These are phyloP conservation scores for Penicillium sp. DNA, from an alignment of 2,329 filamentous ascomycete genomes.

Conservation along the genomic window DNA sequence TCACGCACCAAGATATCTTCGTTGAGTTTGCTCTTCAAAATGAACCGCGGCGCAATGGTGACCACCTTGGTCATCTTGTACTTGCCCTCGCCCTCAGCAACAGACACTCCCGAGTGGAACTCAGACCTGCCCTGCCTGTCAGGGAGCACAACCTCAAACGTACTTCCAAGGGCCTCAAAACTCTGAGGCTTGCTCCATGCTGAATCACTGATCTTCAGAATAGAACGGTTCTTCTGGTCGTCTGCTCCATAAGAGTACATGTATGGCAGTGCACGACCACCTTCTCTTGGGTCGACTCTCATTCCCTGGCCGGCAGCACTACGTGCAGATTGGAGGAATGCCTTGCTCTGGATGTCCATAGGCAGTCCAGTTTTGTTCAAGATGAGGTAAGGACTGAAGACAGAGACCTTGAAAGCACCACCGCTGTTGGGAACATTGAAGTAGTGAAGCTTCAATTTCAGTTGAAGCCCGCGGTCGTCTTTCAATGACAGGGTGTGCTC, in stretches of 20 bases:
- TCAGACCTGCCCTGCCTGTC: constrained; percentile 69
- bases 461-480: constrained; percentile 73
- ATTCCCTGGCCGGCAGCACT: constrained; percentile 78
- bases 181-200: constrained; percentile 97
- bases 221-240: constrained; percentile 84
- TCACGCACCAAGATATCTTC: constrained; percentile 90
- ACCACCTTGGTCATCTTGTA: constrained; percentile 97
- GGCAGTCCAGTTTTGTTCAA: constrained; percentile 92
- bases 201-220: constrained; percentile 84
- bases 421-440: constrained; percentile 85
- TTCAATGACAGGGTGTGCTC: constrained; percentile 78
- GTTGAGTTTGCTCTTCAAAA: constrained; percentile 86
- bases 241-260: constrained; percentile 94
- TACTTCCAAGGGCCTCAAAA: constrained; percentile 95
- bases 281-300: constrained; percentile 50
- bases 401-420: constrained; percentile 90
- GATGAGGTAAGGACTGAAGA: constrained; percentile 92
- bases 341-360: constrained; percentile 83
- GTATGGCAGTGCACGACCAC: constrained; percentile 71
- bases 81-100: constrained; percentile 89
- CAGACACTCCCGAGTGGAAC: constrained; percentile 85
- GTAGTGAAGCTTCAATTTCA: constrained; percentile 87
- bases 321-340: constrained; percentile 77
- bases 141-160: constrained; percentile 79
- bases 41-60: constrained; percentile 85